Conservation (phyloP, 108 stramenopile species). For the Cyclotella atomus region DNA sequence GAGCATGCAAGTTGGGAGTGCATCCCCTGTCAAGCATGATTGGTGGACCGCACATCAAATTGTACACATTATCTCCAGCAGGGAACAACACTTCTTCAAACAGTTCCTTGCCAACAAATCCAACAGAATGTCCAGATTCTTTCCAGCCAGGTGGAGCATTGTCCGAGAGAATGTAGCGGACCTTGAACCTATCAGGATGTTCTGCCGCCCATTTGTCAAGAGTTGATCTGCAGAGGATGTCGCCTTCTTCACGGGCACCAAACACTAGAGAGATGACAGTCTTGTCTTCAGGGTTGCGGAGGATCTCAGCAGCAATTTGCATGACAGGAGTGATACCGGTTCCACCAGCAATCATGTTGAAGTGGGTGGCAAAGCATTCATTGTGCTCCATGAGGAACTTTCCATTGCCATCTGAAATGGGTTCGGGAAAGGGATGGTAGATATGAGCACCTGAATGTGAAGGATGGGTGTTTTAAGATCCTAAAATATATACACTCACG, state of each 20-base stretch:
- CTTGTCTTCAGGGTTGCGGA: conserved; percentile 81
- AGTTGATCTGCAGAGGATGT: conserved; percentile 88
- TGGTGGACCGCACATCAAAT: conserved; percentile 98
- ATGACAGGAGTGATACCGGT: conserved; percentile 97
- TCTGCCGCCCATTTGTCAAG: conserved; percentile 88
- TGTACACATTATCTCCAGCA: conserved; percentile 68
- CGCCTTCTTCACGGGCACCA: conserved; percentile 95
- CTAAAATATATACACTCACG: conserved; percentile 1
- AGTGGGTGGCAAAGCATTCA: conserved; percentile 61
- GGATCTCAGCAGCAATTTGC: conserved; percentile 91
- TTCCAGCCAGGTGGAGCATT: conserved; percentile 77
- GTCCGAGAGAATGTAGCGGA: conserved; percentile 93
- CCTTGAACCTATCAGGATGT: conserved; percentile 86
- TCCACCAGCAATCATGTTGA: conserved; percentile 98
- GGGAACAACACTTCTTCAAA: conserved; percentile 78
- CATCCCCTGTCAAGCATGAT: conserved; percentile 95
- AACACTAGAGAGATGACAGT: conserved; percentile 92
- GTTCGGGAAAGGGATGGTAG: background rate
- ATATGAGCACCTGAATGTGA: background rate
- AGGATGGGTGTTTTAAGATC: background rate
- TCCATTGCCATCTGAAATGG: conserved; percentile 68
- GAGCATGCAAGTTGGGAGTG: conserved; percentile 70
- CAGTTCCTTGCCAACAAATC: conserved; percentile 89
- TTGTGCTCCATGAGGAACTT: conserved; percentile 83
- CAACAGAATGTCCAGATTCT: conserved; percentile 64